Conservation (phyloP, 2,329 filamentous ascomycete species). For the Nemania sp. region DNA sequence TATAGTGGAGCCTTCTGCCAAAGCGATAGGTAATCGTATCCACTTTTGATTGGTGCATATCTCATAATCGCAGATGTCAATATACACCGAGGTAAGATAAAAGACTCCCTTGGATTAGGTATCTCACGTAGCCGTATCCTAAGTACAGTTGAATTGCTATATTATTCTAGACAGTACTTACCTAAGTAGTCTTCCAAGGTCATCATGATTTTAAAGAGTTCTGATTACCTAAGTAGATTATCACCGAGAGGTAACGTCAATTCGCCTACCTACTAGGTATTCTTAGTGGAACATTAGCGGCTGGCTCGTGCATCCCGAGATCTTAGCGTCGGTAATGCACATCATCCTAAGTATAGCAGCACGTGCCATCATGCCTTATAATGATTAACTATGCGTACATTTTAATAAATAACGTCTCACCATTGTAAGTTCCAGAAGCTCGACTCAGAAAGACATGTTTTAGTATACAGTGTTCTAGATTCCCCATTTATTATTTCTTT, state of each 20-base stretch:
- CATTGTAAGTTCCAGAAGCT: not conserved
- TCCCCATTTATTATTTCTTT: no score
- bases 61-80: not conserved
- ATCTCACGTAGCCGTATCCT: no score
- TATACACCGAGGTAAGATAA: no score
- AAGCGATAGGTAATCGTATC: conserved; percentile 14
- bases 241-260: not conserved
- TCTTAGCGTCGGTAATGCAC: conserved; percentile 41
- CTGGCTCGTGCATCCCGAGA: conserved; percentile 30
- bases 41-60: conserved; percentile 7
- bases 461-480: conserved; percentile 5
- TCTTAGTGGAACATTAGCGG: conserved; percentile 28
- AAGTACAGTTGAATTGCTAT: no score
- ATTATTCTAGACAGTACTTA: no score
- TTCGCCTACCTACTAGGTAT: not conserved
- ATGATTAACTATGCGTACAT: conserved; percentile 11
- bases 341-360: conserved; percentile 34
- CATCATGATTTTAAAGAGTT: no score
- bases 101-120: no score
- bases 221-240: conserved; percentile 11
- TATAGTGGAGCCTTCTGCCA: conserved; percentile 11
- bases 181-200: no score
- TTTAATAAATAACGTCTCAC: conserved; percentile 15
- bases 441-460: not conserved
- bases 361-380: conserved; percentile 32